phyloP scores from a whole-genome alignment of 305 asterid species.

The Plantago rigida region DNA sequence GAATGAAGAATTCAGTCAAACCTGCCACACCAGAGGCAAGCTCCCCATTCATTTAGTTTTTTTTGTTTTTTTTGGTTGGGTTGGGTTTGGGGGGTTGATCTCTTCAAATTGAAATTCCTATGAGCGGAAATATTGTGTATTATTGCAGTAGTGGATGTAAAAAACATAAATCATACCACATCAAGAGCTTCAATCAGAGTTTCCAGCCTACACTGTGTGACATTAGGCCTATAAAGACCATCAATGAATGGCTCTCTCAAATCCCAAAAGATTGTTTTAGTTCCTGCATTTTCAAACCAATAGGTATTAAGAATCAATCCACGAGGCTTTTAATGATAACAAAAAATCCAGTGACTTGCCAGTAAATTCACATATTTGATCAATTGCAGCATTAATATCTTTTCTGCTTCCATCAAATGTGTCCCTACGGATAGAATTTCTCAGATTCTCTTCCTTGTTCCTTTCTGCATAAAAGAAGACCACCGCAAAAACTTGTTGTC shows the following conservation, averaged over 20 bases:
- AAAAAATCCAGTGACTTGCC: constrained; percentile 36
- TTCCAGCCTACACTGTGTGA: constrained; percentile 71
- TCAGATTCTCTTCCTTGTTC: constrained; percentile 36
- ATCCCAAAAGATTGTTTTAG: constrained; percentile 87
- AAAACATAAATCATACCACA: constrained; percentile 38
- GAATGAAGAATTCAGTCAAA: not conserved
- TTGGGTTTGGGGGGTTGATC: not conserved
- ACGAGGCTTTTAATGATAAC: constrained; percentile 18
- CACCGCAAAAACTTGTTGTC: constrained; percentile 16
- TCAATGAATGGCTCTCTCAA: constrained; percentile 81
- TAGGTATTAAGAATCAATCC: constrained; percentile 20
- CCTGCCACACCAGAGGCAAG: too few species aligned
- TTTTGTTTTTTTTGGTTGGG: too few species aligned
- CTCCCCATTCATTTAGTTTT: too few species aligned
- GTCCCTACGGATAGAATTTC: constrained; percentile 52
- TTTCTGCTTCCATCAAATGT: constrained; percentile 90
- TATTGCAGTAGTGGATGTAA: not conserved
- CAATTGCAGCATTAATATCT: constrained; percentile 83
- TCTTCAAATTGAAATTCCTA: not conserved
- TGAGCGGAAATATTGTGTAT: not conserved
- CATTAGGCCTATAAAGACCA: constrained; percentile 78
- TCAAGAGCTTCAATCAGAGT: constrained; percentile 77
- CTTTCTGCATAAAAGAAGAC: constrained; percentile 40
- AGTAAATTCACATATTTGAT: constrained; percentile 75
- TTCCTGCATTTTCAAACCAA: constrained; percentile 41